Base-by-base conservation (phyloP, 768 basidiomycete genomes). In the Kwoniella heveanensis region DNA sequence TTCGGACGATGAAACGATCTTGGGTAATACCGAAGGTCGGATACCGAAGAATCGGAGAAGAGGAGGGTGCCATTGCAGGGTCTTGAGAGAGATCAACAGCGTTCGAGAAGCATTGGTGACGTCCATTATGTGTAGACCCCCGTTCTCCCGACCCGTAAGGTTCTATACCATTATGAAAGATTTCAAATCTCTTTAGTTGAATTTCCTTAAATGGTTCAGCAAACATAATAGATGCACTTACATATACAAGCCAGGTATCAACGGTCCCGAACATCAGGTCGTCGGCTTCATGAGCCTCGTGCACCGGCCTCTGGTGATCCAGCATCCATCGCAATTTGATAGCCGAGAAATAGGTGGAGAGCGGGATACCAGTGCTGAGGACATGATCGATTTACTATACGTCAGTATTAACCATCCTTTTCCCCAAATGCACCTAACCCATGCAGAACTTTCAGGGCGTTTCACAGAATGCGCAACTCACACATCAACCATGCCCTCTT, bases 251-350 rank as follows among this genome's bases (percentile, higher is more conserved):
- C 95, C 95, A 99, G 29, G 91, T 92, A 80, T 99, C 96, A 56
- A 99, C 88, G 1, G 96, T 99, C 24, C 96, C 96, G 74, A 97
- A 93, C 22, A 88, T 82, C 13, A 98, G 84, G 64, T 90, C 85
- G 79, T 92, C 91, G 37, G 85, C 81, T 39, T 89, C 86, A 74
- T 93, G 88, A 0, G 96, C 94, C 47, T 85, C 83, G 32, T 83
- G 80, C 58, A 98, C 92, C 29, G 87, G 86, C 2, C 85, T 83
- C 74, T 88, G 81, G 76, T 97, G 87, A 78, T 95, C 90, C 65
- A 95, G 86, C 90, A 99, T 92, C 95, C 95, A 99, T 49, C 90
- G 86, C 66, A 96, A 84, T 82, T 97, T 98, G 79, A 96, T 88
- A 19, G 89, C 95, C 24, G 94, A 96, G 82, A 99, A 99, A 82